These are phyloP conservation scores for Fraxinus sp. DNA, from an alignment of 305 asterid genomes.

Conservation along the genomic window DNA sequence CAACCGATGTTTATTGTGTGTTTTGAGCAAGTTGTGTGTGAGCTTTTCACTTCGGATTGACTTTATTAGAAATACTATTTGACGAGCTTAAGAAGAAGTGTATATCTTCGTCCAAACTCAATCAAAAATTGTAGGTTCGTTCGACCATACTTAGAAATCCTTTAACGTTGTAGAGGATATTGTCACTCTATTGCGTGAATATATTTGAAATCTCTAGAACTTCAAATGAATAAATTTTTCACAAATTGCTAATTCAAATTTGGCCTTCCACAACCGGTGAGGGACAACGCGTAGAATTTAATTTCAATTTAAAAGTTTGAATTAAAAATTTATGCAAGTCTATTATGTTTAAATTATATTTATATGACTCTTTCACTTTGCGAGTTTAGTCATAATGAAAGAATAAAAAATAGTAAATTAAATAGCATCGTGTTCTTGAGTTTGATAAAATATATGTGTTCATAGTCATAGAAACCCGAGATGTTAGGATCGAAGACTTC, in stretches of 20 bases:
- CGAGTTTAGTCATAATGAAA: background rate
- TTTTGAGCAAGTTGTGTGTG: too few species aligned
- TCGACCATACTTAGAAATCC: background rate
- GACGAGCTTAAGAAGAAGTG: too few species aligned
- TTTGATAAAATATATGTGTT: background rate
- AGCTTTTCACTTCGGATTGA: too few species aligned
- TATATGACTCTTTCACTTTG: background rate
- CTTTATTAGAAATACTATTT: too few species aligned
- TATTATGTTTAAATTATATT: too few species aligned
- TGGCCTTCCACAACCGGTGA: background rate
- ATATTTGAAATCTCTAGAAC: background rate
- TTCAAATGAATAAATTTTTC: background rate
- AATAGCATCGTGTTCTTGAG: background rate
- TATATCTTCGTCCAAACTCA: too few species aligned
- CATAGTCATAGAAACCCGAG: background rate
- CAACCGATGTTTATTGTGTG: too few species aligned
- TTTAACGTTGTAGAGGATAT: background rate
- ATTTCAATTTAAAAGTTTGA: background rate
- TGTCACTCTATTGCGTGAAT: background rate
- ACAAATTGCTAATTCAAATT: background rate
- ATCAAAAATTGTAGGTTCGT: background rate
- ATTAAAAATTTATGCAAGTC: background rate
- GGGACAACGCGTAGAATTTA: background rate
- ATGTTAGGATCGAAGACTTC: background rate
- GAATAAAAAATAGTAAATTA: background rate